phyloP scores from a whole-genome alignment of 1,139 yeast genomes.

The Protomyces macrosporus region DNA sequence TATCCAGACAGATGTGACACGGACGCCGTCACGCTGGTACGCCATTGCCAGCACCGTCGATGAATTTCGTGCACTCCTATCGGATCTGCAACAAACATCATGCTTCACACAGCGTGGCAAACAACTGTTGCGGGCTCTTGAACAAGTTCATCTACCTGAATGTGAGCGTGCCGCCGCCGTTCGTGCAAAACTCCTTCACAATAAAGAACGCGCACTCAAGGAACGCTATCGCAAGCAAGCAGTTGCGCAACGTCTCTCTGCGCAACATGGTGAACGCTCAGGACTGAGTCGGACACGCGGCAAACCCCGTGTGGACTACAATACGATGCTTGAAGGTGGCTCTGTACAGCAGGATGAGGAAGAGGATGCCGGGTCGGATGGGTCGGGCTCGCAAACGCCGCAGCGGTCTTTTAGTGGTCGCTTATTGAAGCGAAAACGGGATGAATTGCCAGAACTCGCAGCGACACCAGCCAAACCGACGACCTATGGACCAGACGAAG shows the following conservation, averaged over 20 bases:
- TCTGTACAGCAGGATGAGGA: constrained; percentile 32
- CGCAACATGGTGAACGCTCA: constrained; percentile 38
- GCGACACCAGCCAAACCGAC: neutral
- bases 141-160: constrained; percentile 31
- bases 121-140: neutral
- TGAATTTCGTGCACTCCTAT: constrained; percentile 35
- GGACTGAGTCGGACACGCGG: constrained; percentile 39
- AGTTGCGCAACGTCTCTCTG: constrained; percentile 31
- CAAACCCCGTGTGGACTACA: constrained; percentile 38
- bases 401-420: neutral
- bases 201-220: constrained; percentile 29
- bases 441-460: neutral
- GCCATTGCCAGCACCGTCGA: constrained; percentile 37
- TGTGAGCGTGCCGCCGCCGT: constrained; percentile 35
- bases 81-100: constrained; percentile 23
- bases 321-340: constrained; percentile 28
- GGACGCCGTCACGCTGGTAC: constrained; percentile 38
- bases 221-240: constrained; percentile 32
- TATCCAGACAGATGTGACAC: constrained; percentile 37
- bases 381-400: neutral
- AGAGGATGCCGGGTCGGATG: constrained; percentile 9
- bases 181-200: constrained; percentile 31
- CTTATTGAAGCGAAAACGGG: neutral
- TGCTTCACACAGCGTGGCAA: neutral
- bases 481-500: neutral